phyloP scores from a whole-genome alignment of 345 rosid species.

The Anastatica hierochuntica region DNA sequence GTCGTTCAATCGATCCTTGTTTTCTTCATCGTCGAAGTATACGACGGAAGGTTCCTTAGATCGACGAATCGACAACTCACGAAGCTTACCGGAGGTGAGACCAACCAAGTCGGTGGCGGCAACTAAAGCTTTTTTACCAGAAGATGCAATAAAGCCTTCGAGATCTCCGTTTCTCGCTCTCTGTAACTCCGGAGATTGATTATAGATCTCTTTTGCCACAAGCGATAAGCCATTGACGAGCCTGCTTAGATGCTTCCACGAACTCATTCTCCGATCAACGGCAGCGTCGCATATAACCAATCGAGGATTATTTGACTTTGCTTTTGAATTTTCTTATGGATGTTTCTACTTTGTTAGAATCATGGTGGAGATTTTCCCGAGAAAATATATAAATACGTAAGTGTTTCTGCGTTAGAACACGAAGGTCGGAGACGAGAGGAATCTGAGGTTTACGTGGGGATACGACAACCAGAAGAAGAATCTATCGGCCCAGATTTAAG shows the following conservation, averaged over 20 bases:
- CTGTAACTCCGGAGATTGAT: conserved; percentile 39
- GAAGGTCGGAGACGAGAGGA: conserved; percentile 24
- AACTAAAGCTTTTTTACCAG: conserved; percentile 53
- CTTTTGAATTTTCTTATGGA: not conserved
- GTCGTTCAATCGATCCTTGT: not conserved
- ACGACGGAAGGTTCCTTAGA: conserved; percentile 60
- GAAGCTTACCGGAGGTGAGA: conserved; percentile 62
- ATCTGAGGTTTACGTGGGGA: conserved; percentile 30
- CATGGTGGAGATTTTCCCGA: not conserved
- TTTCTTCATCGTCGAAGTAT: conserved; percentile 25
- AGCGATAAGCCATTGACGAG: conserved; percentile 58
- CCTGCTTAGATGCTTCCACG: conserved; percentile 50
- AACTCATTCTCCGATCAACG: conserved; percentile 25
- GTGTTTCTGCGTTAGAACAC: conserved; percentile 21
- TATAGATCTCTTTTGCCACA: conserved; percentile 60
- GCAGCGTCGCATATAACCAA: too few species aligned
- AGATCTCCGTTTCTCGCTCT: conserved; percentile 44
- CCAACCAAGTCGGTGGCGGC: conserved; percentile 78
- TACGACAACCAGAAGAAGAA: conserved; percentile 10
- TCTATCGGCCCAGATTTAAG: conserved; percentile 14
- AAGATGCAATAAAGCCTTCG: conserved; percentile 41
- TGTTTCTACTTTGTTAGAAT: not conserved
- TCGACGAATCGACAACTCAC: conserved; percentile 35
- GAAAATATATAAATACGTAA: conserved; percentile 2
- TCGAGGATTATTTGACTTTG: not conserved